Conservation (phyloP, 2,329 filamentous ascomycete genomes). For the Neopestalotiopsis clavispora region DNA sequence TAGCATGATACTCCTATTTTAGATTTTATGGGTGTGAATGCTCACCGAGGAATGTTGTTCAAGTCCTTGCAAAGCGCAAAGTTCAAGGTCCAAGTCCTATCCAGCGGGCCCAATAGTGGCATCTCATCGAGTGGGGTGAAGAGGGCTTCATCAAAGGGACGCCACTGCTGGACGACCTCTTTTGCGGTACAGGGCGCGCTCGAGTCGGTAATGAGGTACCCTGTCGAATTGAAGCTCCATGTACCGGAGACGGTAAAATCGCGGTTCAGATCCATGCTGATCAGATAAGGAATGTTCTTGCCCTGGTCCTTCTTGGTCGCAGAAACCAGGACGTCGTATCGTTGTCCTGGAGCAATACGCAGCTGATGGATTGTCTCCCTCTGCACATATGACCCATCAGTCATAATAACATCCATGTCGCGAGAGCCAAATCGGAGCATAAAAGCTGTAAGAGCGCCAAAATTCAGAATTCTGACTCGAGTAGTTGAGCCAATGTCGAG, state of each 20-base stretch:
- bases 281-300: slow-evolving; percentile 48
- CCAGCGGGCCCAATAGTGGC: slow-evolving; percentile 54
- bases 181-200: slow-evolving; percentile 30
- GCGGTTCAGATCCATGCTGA: slow-evolving; percentile 49
- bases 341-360: slow-evolving; percentile 48
- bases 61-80: slow-evolving; percentile 64
- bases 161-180: slow-evolving; percentile 39
- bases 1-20: background rate
- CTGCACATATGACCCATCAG: slow-evolving; percentile 46
- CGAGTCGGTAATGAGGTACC: slow-evolving; percentile 45
- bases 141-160: slow-evolving; percentile 66
- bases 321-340: slow-evolving; percentile 51
- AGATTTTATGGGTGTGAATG: slow-evolving; percentile 16
- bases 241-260: slow-evolving; percentile 39
- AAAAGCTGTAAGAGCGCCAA: slow-evolving; percentile 46
- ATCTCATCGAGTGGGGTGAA: slow-evolving; percentile 62
- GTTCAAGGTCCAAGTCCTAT: slow-evolving; percentile 60
- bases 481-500: slow-evolving; percentile 50
- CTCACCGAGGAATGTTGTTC: slow-evolving; percentile 64
- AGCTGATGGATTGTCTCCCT: slow-evolving; percentile 42
- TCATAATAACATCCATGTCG: slow-evolving; percentile 51
- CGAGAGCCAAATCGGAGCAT: slow-evolving; percentile 50
- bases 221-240: slow-evolving; percentile 48
- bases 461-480: slow-evolving; percentile 52
- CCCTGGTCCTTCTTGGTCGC: slow-evolving; percentile 40